Base-by-base conservation (phyloP, 148 eudicot species). In the Talinum fruticosum region DNA sequence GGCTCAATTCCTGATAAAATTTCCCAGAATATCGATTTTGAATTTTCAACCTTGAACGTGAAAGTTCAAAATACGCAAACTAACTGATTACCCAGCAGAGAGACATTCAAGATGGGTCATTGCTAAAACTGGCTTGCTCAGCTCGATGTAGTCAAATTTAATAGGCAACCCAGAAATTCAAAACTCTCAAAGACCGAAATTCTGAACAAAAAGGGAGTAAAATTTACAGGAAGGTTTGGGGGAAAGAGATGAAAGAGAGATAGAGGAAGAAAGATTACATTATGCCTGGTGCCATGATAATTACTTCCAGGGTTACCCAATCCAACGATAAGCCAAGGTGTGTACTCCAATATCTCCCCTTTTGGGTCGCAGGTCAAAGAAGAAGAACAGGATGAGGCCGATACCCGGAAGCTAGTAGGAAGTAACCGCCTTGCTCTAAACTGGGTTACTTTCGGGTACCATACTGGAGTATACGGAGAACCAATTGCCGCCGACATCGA, bases 261-360 rank as follows among this genome's bases (percentile, higher is more conserved):
- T 29, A 47, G 45, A 26, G 33, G 32, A 62, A 32, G 29, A 36
- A 38, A 16, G 59, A 54, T 82, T 92, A 94, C 98, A 87, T 95
- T 95, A 78, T 95, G 98, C 2, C 97, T 80, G 67, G 97, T 95
- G 72, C 97, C 97, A 78, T 91, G 90, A 75, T 96, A 96, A 83
- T 93, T 96, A 62, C 76, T 89, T 28, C 99, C 99, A 66, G 99
- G 99, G 70, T 96, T 93, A 34, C 97, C 99, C 79, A 96, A 85
- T 47, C 99, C 99, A 65, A 87, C 97, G 74, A 96, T 86, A 51
- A 96, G 89, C 99, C 99, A 96, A 5, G 99, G 99, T 16, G 97
- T 96, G 81, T 90, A 96, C 87, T 96, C 97, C 82, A 86, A 80
- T 26, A 65, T 82, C 18, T 54, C 81, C 53, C 79, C 93, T 83